phyloP scores from a whole-genome alignment of 2,329 filamentous ascomycete genomes.

The Epichloe uncinata region DNA sequence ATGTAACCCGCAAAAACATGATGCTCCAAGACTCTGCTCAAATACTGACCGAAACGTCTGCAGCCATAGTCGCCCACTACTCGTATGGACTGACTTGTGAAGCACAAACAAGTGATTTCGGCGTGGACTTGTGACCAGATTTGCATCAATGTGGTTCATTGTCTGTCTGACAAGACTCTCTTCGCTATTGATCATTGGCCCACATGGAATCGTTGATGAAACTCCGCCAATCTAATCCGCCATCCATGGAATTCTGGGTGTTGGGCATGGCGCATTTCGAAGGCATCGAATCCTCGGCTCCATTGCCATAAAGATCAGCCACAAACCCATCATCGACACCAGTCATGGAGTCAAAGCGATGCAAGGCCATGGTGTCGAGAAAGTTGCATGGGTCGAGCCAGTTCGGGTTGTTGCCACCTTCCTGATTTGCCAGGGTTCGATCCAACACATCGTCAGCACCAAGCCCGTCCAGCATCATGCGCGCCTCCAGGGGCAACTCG shows the following conservation, averaged over 20 bases:
- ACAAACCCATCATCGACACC: constrained; percentile 3
- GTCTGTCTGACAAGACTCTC: not conserved
- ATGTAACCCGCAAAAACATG: too few relatives aligned
- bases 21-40: too few relatives aligned
- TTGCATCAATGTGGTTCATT: not conserved
- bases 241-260: constrained; percentile 9
- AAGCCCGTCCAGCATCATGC: constrained; percentile 24
- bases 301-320: not conserved
- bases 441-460: constrained; percentile 16
- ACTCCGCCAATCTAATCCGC: constrained; percentile 14
- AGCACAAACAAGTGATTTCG: not conserved
- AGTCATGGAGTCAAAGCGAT: not conserved
- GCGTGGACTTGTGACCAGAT: not conserved
- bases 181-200: constrained; percentile 19
- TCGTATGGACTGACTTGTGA: not conserved
- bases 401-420: constrained; percentile 1
- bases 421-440: constrained; percentile 8
- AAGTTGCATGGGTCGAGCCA: not conserved
- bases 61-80: not conserved
- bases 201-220: constrained; percentile 20
- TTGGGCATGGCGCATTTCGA: constrained; percentile 3
- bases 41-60: not conserved
- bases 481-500: constrained; percentile 28
- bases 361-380: constrained; percentile 1
- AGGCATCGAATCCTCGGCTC: not conserved